Base-by-base conservation (phyloP, 306 rosid genomes). In the Comarum palustre region DNA sequence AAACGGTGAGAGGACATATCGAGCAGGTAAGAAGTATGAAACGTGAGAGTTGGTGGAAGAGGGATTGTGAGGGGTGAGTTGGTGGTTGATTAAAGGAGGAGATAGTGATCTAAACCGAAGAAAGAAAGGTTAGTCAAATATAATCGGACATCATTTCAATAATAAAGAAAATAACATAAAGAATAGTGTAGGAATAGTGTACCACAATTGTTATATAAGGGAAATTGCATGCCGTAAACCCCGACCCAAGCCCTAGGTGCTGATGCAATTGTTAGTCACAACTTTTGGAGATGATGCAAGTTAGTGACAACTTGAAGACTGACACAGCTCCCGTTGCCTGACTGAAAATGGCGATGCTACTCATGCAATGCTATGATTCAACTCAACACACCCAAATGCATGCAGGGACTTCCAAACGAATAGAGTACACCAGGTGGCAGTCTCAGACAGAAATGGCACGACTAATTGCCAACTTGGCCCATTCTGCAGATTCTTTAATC, bases 401-500 rank as follows among this genome's bases (percentile, higher is more conserved):
- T 87, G 97, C 87, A 86, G 75, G 84, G 85, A 86, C 82, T 79
- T 77, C 76, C 83, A 73, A 72, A 72, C 82, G 73, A 67, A 80
- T 75, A 72, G 71, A 77, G 82, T 68, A 73, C 77, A 77, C 83
- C 77, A 75, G 80, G 57, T 13, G 63, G 80, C 75, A 48, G 80
- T 82, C 86, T 90, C 88, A 92, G 78, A 90, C 90, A 82, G 97
- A 86, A 80, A 92, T 90, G 62, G 94, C 94, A 39, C 97, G 97
- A 68, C 25, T 84, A 72, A 92, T 92, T 67, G 97, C 97, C 90
- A 85, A 85, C 89, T 80, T 88, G 77, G 97, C 97, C 97, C 97
- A 92, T 81, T 92, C 93, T 75, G 97, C 97, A 74, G 96, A 92
- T 83, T 89, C 92, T 78, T 88, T 92, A 68, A 92, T 90, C 86